Evolutionary conservation across 2,329 filamentous ascomycete genomes (phyloP).

Genomic region (Furcasterigmium furcatum): DNA sequence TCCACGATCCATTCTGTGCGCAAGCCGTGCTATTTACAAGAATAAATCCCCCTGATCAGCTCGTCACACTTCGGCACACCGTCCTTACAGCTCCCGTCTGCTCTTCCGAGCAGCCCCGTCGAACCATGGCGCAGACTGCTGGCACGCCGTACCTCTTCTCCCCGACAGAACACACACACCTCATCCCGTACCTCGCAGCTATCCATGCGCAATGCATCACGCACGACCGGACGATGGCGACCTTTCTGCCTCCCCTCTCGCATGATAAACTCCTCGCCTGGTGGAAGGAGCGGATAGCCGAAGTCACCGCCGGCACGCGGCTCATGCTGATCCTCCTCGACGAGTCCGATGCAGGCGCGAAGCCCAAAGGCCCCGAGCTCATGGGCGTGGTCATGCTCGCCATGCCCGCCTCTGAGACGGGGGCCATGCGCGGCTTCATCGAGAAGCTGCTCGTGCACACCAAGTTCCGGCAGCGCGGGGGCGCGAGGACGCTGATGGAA

Average conservation of each 20-base stretch:
- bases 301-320: constrained; percentile 40
- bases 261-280: constrained; percentile 52
- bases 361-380: constrained; percentile 39
- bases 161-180: constrained; percentile 40
- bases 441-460: constrained; percentile 57
- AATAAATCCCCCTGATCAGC: too few species aligned
- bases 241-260: constrained; percentile 57
- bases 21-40: too few species aligned
- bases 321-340: constrained; percentile 52
- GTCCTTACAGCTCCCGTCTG: too few species aligned
- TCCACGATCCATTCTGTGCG: too few species aligned
- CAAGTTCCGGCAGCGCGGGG: constrained; percentile 44
- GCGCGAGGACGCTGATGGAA: constrained; percentile 47
- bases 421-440: constrained; percentile 49
- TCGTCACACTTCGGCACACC: too few species aligned
- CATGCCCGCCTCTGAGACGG: constrained; percentile 52
- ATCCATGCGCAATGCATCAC: constrained; percentile 59
- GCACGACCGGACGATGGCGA: constrained; percentile 51
- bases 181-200: constrained; percentile 53
- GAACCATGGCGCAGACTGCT: constrained; percentile 8
- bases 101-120: too few species aligned
- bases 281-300: constrained; percentile 52
- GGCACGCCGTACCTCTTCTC: constrained; percentile 33
- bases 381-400: constrained; percentile 54
- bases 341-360: constrained; percentile 24